Conservation (phyloP, 768 basidiomycete species). For the Vararia minispora region DNA sequence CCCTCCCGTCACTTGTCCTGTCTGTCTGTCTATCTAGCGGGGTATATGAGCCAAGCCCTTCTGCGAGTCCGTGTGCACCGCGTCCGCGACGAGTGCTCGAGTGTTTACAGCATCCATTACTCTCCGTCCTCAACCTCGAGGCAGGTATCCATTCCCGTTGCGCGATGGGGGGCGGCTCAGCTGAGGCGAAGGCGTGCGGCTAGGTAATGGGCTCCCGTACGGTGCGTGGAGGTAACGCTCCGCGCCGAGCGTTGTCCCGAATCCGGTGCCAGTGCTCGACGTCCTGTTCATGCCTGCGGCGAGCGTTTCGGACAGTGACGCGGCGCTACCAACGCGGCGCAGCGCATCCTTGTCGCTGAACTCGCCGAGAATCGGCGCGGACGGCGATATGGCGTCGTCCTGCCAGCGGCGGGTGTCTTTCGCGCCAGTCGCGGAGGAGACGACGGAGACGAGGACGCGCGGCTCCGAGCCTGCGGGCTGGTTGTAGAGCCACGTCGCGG, state of each 20-base stretch:
- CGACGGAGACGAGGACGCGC: slow-evolving; percentile 21
- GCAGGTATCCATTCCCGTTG: too few species aligned
- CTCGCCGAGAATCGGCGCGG: slow-evolving; percentile 51
- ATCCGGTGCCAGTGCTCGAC: slow-evolving; percentile 29
- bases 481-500: slow-evolving; percentile 94
- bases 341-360: slow-evolving; percentile 35
- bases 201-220: slow-evolving; percentile 38
- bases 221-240: slow-evolving; percentile 36
- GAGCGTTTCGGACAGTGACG: slow-evolving; percentile 33
- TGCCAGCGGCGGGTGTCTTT: slow-evolving; percentile 27
- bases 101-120: too few species aligned
- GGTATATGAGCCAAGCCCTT: too few species aligned
- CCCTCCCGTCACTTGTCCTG: too few species aligned
- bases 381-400: slow-evolving; percentile 33
- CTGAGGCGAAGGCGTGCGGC: slow-evolving; percentile 35
- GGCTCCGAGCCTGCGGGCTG: slow-evolving; percentile 40
- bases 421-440: slow-evolving; percentile 18
- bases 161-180: slow-evolving; percentile 15
- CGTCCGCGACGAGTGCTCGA: too few species aligned
- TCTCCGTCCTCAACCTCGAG: too few species aligned
- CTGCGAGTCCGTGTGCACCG: too few species aligned
- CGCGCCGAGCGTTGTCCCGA: slow-evolving; percentile 30
- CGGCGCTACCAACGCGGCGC: slow-evolving; percentile 44
- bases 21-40: too few species aligned
- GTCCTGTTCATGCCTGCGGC: slow-evolving; percentile 13